Base-by-base conservation (phyloP, 371 early-diverging fungal genomes). In the Haplosporangium sp. region DNA sequence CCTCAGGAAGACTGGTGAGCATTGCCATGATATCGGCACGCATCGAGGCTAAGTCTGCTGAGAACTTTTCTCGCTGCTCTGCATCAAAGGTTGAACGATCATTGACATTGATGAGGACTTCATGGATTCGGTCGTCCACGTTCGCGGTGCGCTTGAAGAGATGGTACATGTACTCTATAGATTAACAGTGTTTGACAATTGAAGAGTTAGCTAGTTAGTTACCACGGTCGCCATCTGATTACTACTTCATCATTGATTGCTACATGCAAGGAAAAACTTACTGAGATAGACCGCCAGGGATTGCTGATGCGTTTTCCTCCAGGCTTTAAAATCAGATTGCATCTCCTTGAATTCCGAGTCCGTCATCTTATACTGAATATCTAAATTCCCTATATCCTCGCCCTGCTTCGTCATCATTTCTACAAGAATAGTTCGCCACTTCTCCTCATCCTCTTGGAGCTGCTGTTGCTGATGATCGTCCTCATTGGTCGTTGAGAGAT, bases 81-180 rank as follows among this genome's bases (percentile, higher is more conserved):
- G 50, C 55, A 0, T 59, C 61, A 3, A 60, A 41, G 23, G 29
- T 41, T 21, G 50, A 18, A 20, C 55, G 60, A 7, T 51, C 21
- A 23, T 51, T 47, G 40, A 71, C 29, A 7, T 64, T 60, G 3
- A 45, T 46, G 20, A 71, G 55, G 4, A 59, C 55, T 10, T 42
- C 2, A 0, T 64, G 55, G 20, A 71, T 55, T 0, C 54, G 45
- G 36, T 14, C 50, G 21, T 69, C 69, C 4, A 64, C 56, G 11
- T 40, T 53, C 21, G 60, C 58, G 46, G 69, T 69, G 54, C 58
- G 69, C 29, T 58, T 59, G 62, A 43, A 62, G 37, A 74, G 37
- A 51, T 46, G 18, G 13, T 56, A 59, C 64, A 74, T 74, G 62
- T 69, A 74, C 23, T 52, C 75, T 74, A 59, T 29, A 29, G 29